These are phyloP conservation scores for Carex kokanica DNA, from an alignment of 176 grass and related monocot genomes.

Conservation along the genomic window DNA sequence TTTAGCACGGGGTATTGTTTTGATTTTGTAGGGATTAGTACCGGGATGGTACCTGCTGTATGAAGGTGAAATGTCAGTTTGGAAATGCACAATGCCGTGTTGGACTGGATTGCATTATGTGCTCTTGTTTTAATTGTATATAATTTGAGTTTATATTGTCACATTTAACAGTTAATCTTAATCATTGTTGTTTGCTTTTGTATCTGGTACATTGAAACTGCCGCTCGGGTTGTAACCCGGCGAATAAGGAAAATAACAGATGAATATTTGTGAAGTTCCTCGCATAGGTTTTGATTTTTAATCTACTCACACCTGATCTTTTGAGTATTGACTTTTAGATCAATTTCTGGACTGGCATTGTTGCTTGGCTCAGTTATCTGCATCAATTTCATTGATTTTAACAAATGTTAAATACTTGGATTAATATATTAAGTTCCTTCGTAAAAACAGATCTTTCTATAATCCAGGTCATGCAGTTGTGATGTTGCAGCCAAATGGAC, in stretches of 20 bases:
- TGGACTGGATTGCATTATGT: neutral
- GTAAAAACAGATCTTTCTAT: neutral
- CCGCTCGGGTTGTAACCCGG: neutral
- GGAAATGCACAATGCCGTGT: neutral
- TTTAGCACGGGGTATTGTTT: neutral
- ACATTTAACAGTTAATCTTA: neutral
- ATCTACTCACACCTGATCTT: no score
- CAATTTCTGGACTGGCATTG: neutral
- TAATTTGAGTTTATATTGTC: neutral
- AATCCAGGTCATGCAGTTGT: constrained; percentile 81
- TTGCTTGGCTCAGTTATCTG: neutral
- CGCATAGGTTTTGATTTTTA: no score
- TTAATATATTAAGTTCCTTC: neutral
- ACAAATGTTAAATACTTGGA: neutral
- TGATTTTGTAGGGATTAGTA: neutral
- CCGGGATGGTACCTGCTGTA: neutral
- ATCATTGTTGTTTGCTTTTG: neutral
- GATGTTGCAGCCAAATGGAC: constrained; percentile 84
- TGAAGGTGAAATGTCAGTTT: neutral
- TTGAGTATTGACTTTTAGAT: neutral
- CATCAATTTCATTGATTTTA: neutral
- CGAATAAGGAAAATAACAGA: no score
- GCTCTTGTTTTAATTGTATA: neutral
- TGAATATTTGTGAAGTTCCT: neutral
- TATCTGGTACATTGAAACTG: neutral